These are phyloP conservation scores for Neopestalotiopsis sp. DNA, from an alignment of 2,329 filamentous ascomycete species.

Conservation along the genomic window DNA sequence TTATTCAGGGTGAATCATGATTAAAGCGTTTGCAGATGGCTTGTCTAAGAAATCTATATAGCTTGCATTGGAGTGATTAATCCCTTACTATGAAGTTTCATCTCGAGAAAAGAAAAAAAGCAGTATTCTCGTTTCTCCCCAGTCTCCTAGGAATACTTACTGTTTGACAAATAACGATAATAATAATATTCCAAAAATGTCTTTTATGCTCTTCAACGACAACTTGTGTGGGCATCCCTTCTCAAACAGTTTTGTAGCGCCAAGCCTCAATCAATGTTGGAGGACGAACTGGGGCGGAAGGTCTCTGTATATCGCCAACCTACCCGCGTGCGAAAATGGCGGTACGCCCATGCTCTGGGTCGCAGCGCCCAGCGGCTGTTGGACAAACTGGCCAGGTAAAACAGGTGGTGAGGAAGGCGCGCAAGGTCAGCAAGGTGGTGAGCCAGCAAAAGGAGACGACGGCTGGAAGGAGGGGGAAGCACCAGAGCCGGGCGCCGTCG, in stretches of 20 bases:
- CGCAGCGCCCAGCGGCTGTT: background rate
- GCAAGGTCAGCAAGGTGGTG: too few species aligned
- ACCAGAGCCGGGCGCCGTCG: too few species aligned
- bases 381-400: background rate
- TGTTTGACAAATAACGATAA: background rate
- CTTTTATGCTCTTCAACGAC: background rate
- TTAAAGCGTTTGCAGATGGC: background rate
- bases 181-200: background rate
- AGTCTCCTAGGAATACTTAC: too few species aligned
- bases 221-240: background rate
- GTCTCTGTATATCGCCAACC: background rate
- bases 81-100: background rate
- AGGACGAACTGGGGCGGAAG: background rate
- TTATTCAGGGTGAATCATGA: background rate
- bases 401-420: background rate
- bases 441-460: too few species aligned
- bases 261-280: background rate
- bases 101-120: too few species aligned
- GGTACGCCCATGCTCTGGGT: background rate
- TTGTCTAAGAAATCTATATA: background rate
- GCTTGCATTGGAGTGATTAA: background rate
- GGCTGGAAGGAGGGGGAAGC: too few species aligned
- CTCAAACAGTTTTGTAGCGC: background rate
- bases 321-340: background rate
- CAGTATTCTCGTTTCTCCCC: too few species aligned